phyloP scores from a whole-genome alignment of 768 basidiomycete species.

The Astraeus odoratus region DNA sequence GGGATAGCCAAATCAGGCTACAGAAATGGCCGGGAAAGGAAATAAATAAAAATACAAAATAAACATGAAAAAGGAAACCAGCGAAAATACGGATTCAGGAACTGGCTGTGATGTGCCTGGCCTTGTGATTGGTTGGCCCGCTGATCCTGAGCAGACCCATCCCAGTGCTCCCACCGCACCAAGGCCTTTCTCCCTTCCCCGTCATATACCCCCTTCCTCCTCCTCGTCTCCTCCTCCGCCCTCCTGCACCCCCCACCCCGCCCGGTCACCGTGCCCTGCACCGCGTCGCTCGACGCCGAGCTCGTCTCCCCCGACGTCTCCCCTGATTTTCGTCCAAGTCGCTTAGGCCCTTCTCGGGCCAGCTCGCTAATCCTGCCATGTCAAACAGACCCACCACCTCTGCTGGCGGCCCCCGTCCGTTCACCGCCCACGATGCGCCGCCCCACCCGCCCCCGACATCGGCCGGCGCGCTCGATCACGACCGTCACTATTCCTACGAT shows the following conservation, averaged over 20 bases:
- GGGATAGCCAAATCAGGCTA: not conserved
- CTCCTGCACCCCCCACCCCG: constrained; percentile 4
- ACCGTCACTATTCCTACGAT: constrained; percentile 12
- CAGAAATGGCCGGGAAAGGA: constrained; percentile 3
- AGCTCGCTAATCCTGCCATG: constrained; percentile 10
- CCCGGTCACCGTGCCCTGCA: not conserved
- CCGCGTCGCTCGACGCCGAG: not conserved
- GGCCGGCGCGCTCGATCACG: constrained; percentile 13
- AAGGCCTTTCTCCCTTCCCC: constrained; percentile 20
- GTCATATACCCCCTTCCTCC: constrained; percentile 11
- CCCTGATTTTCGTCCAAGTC: not conserved
- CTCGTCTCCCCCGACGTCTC: not conserved
- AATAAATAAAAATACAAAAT: constrained; percentile 4
- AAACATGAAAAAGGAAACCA: too few species aligned
- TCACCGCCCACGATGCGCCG: constrained; percentile 18
- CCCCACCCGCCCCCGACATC: constrained; percentile 6
- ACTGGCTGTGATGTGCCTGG: constrained; percentile 30
- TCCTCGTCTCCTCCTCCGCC: constrained; percentile 5
- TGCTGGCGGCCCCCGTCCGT: constrained; percentile 24
- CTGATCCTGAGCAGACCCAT: constrained; percentile 27
- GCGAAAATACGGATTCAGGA: constrained; percentile 25
- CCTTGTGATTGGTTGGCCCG: constrained; percentile 26
- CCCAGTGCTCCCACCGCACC: constrained; percentile 20
- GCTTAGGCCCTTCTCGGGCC: not conserved
- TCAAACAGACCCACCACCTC: constrained; percentile 25